These are phyloP conservation scores for Hygrophila difformis DNA, from an alignment of 257 asterid species.

Conservation along the genomic window DNA sequence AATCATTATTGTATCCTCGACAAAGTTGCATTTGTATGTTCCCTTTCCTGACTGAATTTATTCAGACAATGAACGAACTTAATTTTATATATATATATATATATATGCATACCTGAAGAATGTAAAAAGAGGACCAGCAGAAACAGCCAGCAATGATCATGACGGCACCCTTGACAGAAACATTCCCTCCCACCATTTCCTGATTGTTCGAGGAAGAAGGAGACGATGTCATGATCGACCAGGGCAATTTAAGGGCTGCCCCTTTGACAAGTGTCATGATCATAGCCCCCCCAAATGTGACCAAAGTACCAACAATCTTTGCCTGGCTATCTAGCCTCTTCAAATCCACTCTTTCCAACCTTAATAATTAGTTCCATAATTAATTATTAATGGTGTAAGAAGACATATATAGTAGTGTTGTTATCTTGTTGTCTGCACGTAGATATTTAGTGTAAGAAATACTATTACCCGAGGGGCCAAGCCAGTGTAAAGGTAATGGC, in stretches of 20 bases:
- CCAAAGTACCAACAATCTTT: conserved; percentile 57
- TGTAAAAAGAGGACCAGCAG: conserved; percentile 58
- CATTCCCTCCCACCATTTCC: no score
- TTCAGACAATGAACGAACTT: no score
- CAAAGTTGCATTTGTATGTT: no score
- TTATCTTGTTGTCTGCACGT: no score
- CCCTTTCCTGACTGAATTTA: no score
- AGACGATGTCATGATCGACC: conserved; percentile 25
- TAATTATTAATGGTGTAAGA: neutral
- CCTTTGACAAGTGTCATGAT: conserved; percentile 61
- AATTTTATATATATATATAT: no score
- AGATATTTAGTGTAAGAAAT: neutral
- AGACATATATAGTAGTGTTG: no score
- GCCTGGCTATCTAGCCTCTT: conserved; percentile 37
- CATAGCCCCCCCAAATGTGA: conserved; percentile 69
- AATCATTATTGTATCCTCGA: no score
- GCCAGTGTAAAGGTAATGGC: conserved; percentile 67
- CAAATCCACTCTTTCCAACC: conserved; percentile 52
- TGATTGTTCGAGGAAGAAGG: conserved; percentile 10
- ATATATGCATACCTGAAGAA: conserved; percentile 42
- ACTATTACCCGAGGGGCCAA: conserved; percentile 51
- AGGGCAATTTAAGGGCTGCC: conserved; percentile 40
- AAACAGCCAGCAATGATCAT: conserved; percentile 51
- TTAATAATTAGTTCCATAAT: conserved; percentile 2
- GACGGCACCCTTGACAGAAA: conserved; percentile 44